Percentiles rank a stretch among this genome's conserved stretches.
phyloP scores from a whole-genome alignment of 768 basidiomycete species.

The Lentinula guzmanii region DNA sequence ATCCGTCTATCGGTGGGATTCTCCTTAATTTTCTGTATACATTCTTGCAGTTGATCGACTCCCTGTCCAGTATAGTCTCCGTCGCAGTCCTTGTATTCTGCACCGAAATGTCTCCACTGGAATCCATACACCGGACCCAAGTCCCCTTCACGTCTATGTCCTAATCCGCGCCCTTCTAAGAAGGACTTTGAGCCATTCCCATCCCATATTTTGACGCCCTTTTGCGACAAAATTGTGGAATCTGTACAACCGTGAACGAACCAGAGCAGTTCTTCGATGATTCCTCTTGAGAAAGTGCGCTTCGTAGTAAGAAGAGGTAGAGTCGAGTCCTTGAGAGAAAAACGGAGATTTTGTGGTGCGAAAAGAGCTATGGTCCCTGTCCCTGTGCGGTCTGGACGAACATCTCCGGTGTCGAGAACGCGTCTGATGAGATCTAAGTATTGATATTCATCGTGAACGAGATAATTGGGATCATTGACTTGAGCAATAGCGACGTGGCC shows the following conservation, averaged over 20 bases:
- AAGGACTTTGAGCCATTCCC: conserved; percentile 90
- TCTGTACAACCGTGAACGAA: conserved; percentile 86
- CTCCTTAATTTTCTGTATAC: conserved; percentile 87
- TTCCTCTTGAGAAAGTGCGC: conserved; percentile 86
- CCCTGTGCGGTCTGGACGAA: conserved; percentile 87
- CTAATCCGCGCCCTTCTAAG: conserved; percentile 78
- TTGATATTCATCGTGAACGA: conserved; percentile 76
- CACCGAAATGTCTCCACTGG: conserved; percentile 95
- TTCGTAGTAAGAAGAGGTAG: conserved; percentile 95
- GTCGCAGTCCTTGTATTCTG: conserved; percentile 70
- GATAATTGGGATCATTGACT: neutral
- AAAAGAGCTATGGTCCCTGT: conserved; percentile 92
- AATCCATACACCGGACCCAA: conserved; percentile 97
- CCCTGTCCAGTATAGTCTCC: conserved; percentile 75
- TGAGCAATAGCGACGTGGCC: neutral
- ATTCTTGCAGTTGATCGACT: conserved; percentile 88
- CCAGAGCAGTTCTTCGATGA: conserved; percentile 93
- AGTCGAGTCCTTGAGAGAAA: conserved; percentile 70
- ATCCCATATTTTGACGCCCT: conserved; percentile 96
- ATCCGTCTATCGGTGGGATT: conserved; percentile 93
- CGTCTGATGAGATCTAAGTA: conserved; percentile 79
- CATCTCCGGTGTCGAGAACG: conserved; percentile 71
- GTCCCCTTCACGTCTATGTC: conserved; percentile 83
- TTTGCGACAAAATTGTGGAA: conserved; percentile 63
- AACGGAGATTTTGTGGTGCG: conserved; percentile 85